A percentile compares a stretch with the other conserved stretches of the same genome.
Conservation (phyloP, 2,329 filamentous ascomycete species). For the Trichoderma breve region DNA sequence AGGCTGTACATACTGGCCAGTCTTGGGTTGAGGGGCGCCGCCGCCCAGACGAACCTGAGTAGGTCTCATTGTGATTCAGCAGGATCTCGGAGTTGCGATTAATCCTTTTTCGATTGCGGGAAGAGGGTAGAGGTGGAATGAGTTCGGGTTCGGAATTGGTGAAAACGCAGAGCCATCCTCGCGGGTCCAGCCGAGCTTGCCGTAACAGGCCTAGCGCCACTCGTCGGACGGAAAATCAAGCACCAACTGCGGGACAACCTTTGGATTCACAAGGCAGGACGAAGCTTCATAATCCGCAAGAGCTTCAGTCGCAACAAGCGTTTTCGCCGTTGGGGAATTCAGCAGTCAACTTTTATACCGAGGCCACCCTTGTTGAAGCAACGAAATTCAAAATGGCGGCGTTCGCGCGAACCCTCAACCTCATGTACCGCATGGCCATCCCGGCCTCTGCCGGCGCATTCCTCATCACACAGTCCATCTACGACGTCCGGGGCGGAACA, state of each 20-base stretch:
- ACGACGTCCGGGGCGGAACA: conserved; percentile 94
- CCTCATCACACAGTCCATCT: conserved; percentile 75
- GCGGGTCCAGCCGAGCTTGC: conserved; percentile 36
- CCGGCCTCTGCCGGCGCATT: conserved; percentile 68
- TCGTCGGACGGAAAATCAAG: conserved; percentile 26
- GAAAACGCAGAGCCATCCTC: conserved; percentile 29
- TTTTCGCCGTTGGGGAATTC: neutral
- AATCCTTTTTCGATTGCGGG: conserved; percentile 11
- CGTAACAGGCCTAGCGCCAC: conserved; percentile 34
- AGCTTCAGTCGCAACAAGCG: neutral
- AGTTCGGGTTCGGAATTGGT: conserved; percentile 26
- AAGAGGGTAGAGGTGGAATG: conserved; percentile 17
- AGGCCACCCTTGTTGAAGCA: neutral
- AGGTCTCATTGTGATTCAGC: conserved; percentile 38
- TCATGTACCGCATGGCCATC: conserved; percentile 67
- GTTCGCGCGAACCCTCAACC: conserved; percentile 56
- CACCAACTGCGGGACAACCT: conserved; percentile 18
- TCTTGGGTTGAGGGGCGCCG: conserved; percentile 35
- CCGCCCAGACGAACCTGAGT: conserved; percentile 38
- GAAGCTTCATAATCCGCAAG: conserved; percentile 11
- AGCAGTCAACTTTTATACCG: neutral
- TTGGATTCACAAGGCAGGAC: neutral
- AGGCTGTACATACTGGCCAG: conserved; percentile 36
- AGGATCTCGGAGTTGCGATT: conserved; percentile 21
- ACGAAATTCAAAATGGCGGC: conserved; percentile 47